These are phyloP conservation scores for Petrea volubilis DNA, from an alignment of 257 asterid species.

Conservation along the genomic window DNA sequence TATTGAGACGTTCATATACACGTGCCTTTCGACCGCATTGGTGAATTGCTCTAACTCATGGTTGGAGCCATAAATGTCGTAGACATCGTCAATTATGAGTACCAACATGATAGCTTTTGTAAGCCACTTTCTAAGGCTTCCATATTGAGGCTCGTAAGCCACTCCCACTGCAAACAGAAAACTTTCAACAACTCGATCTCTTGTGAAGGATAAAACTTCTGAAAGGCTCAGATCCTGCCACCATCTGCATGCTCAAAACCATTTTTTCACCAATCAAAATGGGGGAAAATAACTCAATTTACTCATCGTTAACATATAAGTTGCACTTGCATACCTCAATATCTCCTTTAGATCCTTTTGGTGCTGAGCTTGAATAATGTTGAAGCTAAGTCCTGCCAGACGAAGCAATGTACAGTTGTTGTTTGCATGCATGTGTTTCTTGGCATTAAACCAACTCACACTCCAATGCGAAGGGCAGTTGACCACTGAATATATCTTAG, in stretches of 20 bases:
- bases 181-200: slow-evolving; percentile 57
- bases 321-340: no score
- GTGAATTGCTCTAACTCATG: slow-evolving; percentile 51
- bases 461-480: slow-evolving; percentile 43
- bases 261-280: neutral
- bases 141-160: slow-evolving; percentile 45
- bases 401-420: slow-evolving; percentile 24
- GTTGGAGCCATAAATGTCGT: slow-evolving; percentile 56
- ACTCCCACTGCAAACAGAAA: slow-evolving; percentile 55
- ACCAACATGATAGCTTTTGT: slow-evolving; percentile 45
- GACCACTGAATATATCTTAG: neutral
- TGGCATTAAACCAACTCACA: slow-evolving; percentile 53
- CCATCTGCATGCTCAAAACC: slow-evolving; percentile 48
- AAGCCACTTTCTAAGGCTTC: slow-evolving; percentile 55
- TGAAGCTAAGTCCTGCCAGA: slow-evolving; percentile 60
- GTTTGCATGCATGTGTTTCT: slow-evolving; percentile 26
- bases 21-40: slow-evolving; percentile 41
- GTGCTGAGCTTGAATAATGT: slow-evolving; percentile 51
- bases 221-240: slow-evolving; percentile 44
- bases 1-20: neutral
- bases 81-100: slow-evolving; percentile 56
- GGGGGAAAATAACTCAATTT: neutral
- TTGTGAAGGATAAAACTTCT: slow-evolving; percentile 41
- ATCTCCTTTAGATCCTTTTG: slow-evolving; percentile 56
- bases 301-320: no score